Evolutionary conservation across 1,284 basidiomycete genomes (phyloP).

Genomic region (Kwoniella shivajii): DNA sequence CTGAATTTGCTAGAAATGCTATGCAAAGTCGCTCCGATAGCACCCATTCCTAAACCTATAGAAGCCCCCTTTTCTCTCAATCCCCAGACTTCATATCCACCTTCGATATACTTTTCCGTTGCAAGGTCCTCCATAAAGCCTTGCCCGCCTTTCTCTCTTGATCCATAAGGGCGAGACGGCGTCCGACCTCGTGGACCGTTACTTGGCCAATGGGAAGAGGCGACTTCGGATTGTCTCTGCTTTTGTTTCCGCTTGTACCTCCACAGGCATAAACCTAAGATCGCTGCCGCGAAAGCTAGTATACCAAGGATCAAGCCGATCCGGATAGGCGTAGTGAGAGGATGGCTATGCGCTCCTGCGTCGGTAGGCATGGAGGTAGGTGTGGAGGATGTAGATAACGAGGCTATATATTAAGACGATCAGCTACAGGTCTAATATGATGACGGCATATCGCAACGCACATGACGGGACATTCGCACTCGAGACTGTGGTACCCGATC

Average conservation of each 20-base stretch:
- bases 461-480: neutral
- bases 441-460: neutral
- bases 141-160: slow-evolving; percentile 28
- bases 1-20: slow-evolving; percentile 25
- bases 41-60: slow-evolving; percentile 29
- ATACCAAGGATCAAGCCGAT: slow-evolving; percentile 28
- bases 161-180: slow-evolving; percentile 24
- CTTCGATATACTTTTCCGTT: slow-evolving; percentile 1
- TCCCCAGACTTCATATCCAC: slow-evolving; percentile 1
- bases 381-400: neutral
- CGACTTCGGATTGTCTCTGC: neutral
- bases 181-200: slow-evolving; percentile 8
- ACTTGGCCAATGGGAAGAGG: slow-evolving; percentile 7
- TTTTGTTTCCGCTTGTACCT: slow-evolving; percentile 17
- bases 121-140: slow-evolving; percentile 24
- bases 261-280: slow-evolving; percentile 18
- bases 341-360: slow-evolving; percentile 20
- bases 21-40: slow-evolving; percentile 24
- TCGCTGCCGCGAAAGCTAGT: slow-evolving; percentile 9
- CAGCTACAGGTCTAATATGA: neutral
- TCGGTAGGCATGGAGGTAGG: slow-evolving; percentile 4
- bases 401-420: neutral
- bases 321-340: slow-evolving; percentile 13
- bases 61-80: slow-evolving; percentile 11
- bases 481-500: neutral